A percentile compares a stretch with the other conserved stretches of the same genome.
Evolutionary conservation across 345 rosid species (phyloP).

Genomic region (Pistacia vera): DNA sequence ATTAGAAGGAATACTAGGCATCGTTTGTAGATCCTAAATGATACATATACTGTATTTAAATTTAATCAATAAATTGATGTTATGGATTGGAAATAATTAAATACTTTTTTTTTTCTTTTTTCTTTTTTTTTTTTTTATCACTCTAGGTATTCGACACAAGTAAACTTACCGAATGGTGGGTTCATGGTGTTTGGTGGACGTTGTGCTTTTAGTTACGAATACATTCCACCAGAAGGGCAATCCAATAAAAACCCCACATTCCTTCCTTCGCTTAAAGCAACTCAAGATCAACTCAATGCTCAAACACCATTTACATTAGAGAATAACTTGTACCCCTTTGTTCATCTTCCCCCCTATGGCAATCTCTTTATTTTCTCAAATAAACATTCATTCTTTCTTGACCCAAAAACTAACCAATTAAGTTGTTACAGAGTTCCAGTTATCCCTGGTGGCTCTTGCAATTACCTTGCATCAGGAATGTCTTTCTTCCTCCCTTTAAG

Average conservation of each 20-base stretch:
- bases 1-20: constrained; percentile 66
- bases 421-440: constrained; percentile 63
- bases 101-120: no score
- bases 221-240: constrained; percentile 46
- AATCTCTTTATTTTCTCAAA: constrained; percentile 26
- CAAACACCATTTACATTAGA: neutral
- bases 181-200: constrained; percentile 83
- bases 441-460: constrained; percentile 60
- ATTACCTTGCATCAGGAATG: constrained; percentile 58
- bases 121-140: no score
- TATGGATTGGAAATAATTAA: no score
- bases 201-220: constrained; percentile 67
- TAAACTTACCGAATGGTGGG: constrained; percentile 45
- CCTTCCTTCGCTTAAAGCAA: constrained; percentile 6
- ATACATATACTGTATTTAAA: constrained; percentile 20
- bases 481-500: constrained; percentile 62
- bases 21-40: constrained; percentile 76
- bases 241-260: neutral
- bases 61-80: no score
- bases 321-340: constrained; percentile 18
- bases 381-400: constrained; percentile 47
- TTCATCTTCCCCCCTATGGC: constrained; percentile 37
- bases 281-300: neutral
- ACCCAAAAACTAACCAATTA: constrained; percentile 39
- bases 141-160: constrained; percentile 5